A percentile compares a stretch with the other conserved stretches of the same genome.
Evolutionary conservation across 192 early-diverging fungal genomes (phyloP).

Genomic region (Thamnidium elegans): DNA sequence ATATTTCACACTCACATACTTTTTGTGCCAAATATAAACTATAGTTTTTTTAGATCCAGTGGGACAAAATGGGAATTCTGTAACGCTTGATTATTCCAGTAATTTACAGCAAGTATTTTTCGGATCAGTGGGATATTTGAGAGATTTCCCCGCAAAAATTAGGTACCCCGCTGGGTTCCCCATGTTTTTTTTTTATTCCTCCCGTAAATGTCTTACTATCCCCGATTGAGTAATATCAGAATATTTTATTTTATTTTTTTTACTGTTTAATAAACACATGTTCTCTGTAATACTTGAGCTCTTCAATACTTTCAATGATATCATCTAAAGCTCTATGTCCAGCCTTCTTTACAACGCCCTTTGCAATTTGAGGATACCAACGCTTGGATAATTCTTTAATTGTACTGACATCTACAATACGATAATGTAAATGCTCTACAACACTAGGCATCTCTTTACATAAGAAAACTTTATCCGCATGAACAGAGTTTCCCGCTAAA

Average conservation of each 20-base stretch:
- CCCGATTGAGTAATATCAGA: no score
- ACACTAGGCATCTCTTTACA: conserved; percentile 76
- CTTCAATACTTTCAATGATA: conserved; percentile 87
- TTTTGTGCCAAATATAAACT: no score
- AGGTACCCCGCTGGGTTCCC: no score
- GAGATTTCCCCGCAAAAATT: no score
- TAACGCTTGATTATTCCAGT: no score
- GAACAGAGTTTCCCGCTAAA: conserved; percentile 92
- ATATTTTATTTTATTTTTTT: conserved; percentile 1
- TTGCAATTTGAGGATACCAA: conserved; percentile 56
- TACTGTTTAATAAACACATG: conserved; percentile 51
- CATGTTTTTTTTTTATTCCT: no score
- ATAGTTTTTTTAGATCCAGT: no score
- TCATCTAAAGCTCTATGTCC: conserved; percentile 86
- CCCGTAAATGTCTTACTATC: no score
- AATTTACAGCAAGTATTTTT: no score
- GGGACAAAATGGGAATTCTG: no score
- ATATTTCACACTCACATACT: no score
- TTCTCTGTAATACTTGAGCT: conserved; percentile 75
- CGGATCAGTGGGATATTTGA: no score
- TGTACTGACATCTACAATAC: conserved; percentile 86
- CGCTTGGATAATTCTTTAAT: conserved; percentile 83
- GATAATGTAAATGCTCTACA: conserved; percentile 77
- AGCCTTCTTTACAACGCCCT: conserved; percentile 53
- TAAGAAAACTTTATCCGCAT: conserved; percentile 86